Evolutionary conservation across 768 basidiomycete genomes (phyloP).

Genomic region (Pisolithus tinctorius): DNA sequence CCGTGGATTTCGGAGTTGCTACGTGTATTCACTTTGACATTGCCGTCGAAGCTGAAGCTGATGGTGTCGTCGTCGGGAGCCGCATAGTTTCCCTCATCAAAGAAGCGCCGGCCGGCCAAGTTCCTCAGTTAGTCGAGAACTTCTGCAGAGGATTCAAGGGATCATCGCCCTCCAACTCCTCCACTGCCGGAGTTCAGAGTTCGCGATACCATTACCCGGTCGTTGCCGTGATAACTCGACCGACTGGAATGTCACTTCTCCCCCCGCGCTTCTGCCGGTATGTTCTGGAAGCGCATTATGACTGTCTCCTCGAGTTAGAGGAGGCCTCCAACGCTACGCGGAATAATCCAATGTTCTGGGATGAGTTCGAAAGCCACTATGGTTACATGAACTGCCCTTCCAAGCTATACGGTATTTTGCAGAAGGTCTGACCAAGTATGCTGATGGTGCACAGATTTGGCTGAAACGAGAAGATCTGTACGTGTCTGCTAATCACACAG

Average conservation of each 20-base stretch:
- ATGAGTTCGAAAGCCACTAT: constrained; percentile 76
- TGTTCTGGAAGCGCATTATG: constrained; percentile 94
- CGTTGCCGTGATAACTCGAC: constrained; percentile 7
- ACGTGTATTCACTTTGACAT: too few relatives aligned
- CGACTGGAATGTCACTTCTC: constrained; percentile 31
- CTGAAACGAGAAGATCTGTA: too few relatives aligned
- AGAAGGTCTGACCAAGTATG: constrained; percentile 81
- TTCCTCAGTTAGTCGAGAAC: constrained; percentile 51
- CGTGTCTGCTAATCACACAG: too few relatives aligned
- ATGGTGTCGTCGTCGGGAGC: too few relatives aligned
- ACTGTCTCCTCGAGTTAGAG: constrained; percentile 88
- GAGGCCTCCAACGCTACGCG: constrained; percentile 83
- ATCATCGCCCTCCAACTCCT: constrained; percentile 11
- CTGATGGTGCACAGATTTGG: constrained; percentile 81
- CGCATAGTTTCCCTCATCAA: too few relatives aligned
- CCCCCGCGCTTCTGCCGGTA: constrained; percentile 92
- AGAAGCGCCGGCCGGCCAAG: not conserved
- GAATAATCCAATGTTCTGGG: constrained; percentile 85
- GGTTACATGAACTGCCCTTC: constrained; percentile 95
- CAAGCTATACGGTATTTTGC: constrained; percentile 72
- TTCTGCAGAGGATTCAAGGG: constrained; percentile 65
- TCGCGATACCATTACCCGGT: not conserved
- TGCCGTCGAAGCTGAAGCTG: too few relatives aligned
- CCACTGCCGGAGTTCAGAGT: not conserved
- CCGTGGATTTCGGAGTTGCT: constrained; percentile 75